Evolutionary conservation across 1,284 basidiomycete genomes (phyloP).

Genomic region (Irpex lacteus): DNA sequence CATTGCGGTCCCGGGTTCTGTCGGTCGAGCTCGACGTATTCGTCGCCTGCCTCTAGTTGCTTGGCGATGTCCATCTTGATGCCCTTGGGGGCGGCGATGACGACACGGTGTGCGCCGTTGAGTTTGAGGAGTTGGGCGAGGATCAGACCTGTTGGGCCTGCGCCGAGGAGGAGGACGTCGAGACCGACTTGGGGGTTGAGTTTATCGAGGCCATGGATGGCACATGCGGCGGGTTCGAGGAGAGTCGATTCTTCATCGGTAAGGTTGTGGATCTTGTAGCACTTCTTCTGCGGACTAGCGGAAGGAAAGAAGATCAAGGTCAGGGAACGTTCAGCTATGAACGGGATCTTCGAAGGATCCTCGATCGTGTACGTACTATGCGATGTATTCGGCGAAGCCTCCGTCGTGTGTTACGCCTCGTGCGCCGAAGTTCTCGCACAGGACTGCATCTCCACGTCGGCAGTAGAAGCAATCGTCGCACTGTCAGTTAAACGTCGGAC

Average conservation of each 20-base stretch:
- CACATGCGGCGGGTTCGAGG: conserved; percentile 88
- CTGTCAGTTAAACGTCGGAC: conserved; percentile 22
- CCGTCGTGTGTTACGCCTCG: conserved; percentile 37
- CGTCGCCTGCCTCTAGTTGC: conserved; percentile 72
- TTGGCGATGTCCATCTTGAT: conserved; percentile 86
- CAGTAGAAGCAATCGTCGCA: conserved; percentile 61
- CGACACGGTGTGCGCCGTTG: conserved; percentile 70
- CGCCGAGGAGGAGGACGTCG: conserved; percentile 75
- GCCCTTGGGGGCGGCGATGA: conserved; percentile 81
- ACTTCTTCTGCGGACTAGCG: too few relatives aligned
- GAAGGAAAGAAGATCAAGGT: conserved; percentile 27
- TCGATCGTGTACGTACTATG: conserved; percentile 30
- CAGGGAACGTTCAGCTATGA: not conserved
- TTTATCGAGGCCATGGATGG: conserved; percentile 86
- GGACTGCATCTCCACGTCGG: conserved; percentile 48
- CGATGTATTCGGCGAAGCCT: conserved; percentile 33
- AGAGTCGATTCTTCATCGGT: conserved; percentile 84
- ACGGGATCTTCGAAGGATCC: not conserved
- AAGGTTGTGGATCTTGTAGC: conserved; percentile 72
- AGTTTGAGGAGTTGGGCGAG: conserved; percentile 83
- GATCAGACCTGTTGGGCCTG: conserved; percentile 81
- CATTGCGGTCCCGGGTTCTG: conserved; percentile 73
- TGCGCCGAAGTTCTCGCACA: conserved; percentile 55
- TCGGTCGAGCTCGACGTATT: conserved; percentile 82
- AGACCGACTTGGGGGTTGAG: conserved; percentile 76